phyloP scores from a whole-genome alignment of 495 filamentous ascomycete genomes.

The Cercophora sp. region DNA sequence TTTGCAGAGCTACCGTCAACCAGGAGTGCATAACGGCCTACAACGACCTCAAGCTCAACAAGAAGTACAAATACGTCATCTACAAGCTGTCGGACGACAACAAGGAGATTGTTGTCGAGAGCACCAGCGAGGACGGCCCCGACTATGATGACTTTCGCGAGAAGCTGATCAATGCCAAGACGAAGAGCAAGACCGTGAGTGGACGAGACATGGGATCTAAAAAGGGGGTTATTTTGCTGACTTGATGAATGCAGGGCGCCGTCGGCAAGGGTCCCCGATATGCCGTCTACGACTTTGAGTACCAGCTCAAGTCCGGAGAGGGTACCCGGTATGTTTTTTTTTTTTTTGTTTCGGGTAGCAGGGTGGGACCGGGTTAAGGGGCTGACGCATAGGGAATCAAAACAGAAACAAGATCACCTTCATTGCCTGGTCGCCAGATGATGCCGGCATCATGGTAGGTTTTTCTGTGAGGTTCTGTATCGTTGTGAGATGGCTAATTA shows the following conservation, averaged over 20 bases:
- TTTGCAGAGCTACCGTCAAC: constrained; percentile 68
- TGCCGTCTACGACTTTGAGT: constrained; percentile 89
- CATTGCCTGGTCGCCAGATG: constrained; percentile 87
- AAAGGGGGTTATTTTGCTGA: background rate
- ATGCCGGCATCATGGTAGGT: constrained; percentile 76
- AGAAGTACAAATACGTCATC: constrained; percentile 90
- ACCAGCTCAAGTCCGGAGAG: constrained; percentile 71
- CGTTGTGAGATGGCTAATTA: too few relatives aligned
- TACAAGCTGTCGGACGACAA: constrained; percentile 94
- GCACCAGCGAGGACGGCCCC: constrained; percentile 49
- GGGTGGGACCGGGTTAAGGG: background rate
- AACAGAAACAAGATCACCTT: constrained; percentile 91
- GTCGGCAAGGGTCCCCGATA: constrained; percentile 79
- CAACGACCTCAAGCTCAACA: constrained; percentile 88
- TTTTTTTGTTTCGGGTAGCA: too few relatives aligned
- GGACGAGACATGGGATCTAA: background rate
- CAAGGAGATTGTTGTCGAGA: constrained; percentile 82
- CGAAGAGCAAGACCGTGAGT: constrained; percentile 41
- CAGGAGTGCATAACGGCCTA: constrained; percentile 77
- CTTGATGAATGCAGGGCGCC: constrained; percentile 39
- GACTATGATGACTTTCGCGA: constrained; percentile 76
- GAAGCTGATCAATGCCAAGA: constrained; percentile 65
- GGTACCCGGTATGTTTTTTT: constrained; percentile 62
- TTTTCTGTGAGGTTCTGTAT: too few relatives aligned
- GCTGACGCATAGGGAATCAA: too few relatives aligned